Evolutionary conservation across 164 flowering plant genomes (phyloP).

Genomic region (Buxus sempervirens): DNA sequence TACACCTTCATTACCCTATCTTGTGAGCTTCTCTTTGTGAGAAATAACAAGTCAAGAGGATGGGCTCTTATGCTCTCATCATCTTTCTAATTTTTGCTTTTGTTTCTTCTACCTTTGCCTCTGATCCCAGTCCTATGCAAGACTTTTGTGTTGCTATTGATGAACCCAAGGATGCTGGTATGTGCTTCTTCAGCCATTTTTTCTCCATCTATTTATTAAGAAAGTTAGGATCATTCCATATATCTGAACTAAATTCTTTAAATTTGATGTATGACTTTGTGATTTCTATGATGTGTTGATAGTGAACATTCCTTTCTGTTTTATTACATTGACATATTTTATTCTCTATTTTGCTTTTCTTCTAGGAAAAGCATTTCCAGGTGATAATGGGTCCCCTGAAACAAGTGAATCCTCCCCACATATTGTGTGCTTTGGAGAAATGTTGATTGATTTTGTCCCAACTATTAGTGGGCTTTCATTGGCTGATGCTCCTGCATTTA

Average conservation of each 20-base stretch:
- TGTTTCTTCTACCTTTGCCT: no score
- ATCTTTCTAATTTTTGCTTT: no score
- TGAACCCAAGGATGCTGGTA: no score
- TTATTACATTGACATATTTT: slow-evolving; percentile 51
- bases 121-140: no score
- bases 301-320: slow-evolving; percentile 25
- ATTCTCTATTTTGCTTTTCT: slow-evolving; percentile 33
- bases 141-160: no score
- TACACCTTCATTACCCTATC: no score
- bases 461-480: slow-evolving; percentile 74
- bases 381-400: slow-evolving; percentile 35
- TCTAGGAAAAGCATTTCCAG: slow-evolving; percentile 51
- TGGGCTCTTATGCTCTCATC: no score
- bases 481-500: slow-evolving; percentile 92
- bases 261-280: background rate
- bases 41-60: no score
- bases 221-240: background rate
- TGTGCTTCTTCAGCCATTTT: no score
- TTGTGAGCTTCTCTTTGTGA: no score
- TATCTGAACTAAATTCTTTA: background rate
- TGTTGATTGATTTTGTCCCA: slow-evolving; percentile 97
- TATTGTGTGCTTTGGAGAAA: slow-evolving; percentile 94
- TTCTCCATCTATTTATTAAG: no score
- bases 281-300: background rate
- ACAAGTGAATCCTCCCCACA: slow-evolving; percentile 48